Percentiles rank a stretch among this genome's conserved stretches.
Evolutionary conservation across 1,139 yeast species (phyloP).

Genomic region (Candida dubliniensis): DNA sequence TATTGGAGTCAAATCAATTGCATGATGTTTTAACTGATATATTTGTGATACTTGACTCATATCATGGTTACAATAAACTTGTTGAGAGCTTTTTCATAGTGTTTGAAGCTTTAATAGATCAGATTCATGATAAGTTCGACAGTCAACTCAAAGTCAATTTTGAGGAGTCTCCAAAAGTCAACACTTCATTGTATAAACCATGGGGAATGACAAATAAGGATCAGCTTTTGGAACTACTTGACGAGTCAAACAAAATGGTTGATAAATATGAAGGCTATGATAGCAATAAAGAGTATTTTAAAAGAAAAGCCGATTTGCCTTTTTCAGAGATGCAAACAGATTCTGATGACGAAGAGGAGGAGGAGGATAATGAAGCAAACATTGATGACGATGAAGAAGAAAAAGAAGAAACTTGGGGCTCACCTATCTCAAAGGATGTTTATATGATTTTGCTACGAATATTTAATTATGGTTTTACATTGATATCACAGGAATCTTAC

Average conservation of each 20-base stretch:
- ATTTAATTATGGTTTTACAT: slow-evolving; percentile 65
- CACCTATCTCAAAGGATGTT: slow-evolving; percentile 59
- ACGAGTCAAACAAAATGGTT: slow-evolving; percentile 24
- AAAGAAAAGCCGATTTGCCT: slow-evolving; percentile 33
- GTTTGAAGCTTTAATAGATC: slow-evolving; percentile 62
- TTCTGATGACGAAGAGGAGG: slow-evolving; percentile 45
- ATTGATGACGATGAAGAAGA: slow-evolving; percentile 22
- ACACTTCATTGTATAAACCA: slow-evolving; percentile 38
- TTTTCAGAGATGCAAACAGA: slow-evolving; percentile 30
- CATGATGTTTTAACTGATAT: slow-evolving; percentile 72
- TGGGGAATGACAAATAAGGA: slow-evolving; percentile 53
- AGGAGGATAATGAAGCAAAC: slow-evolving; percentile 36
- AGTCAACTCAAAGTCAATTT: slow-evolving; percentile 4
- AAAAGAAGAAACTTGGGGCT: slow-evolving; percentile 49
- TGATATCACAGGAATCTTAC: slow-evolving; percentile 68
- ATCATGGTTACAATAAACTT: slow-evolving; percentile 74
- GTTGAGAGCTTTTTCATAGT: slow-evolving; percentile 75
- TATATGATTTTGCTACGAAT: slow-evolving; percentile 63
- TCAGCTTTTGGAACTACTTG: slow-evolving; percentile 42
- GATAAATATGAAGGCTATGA: slow-evolving; percentile 34
- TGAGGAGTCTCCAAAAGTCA: slow-evolving; percentile 6
- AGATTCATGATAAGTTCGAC: slow-evolving; percentile 46
- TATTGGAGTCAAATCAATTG: slow-evolving; percentile 56
- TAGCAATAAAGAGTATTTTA: slow-evolving; percentile 34
- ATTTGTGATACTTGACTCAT: slow-evolving; percentile 75